Conservation (phyloP, 225 moss, liverwort and hornwort species). For the Ulota crispa region DNA sequence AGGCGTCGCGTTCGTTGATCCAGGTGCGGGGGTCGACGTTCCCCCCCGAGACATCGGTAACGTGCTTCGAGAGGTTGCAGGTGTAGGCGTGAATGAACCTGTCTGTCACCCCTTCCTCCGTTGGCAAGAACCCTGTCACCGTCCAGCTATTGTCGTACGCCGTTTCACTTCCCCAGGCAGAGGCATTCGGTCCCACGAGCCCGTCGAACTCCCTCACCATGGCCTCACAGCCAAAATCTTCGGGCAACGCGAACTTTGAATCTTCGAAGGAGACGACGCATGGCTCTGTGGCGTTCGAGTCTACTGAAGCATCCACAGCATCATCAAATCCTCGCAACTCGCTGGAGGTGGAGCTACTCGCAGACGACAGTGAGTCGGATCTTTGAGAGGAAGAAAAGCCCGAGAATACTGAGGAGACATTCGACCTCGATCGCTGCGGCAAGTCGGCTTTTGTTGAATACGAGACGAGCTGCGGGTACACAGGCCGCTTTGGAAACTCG, state of each 20-base stretch:
- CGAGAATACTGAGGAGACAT: neutral
- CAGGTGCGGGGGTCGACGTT: slow-evolving; percentile 41
- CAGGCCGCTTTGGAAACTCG: slow-evolving; percentile 40
- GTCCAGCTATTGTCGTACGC: slow-evolving; percentile 46
- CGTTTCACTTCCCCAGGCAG: neutral
- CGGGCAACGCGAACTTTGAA: slow-evolving; percentile 22
- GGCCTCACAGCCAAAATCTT: slow-evolving; percentile 24
- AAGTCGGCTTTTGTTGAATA: slow-evolving; percentile 37
- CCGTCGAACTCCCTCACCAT: slow-evolving; percentile 31
- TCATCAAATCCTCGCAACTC: slow-evolving; percentile 10
- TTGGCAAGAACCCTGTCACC: slow-evolving; percentile 13
- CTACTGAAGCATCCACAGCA: slow-evolving; percentile 13
- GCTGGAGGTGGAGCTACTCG: slow-evolving; percentile 20
- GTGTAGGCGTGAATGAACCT: slow-evolving; percentile 42
- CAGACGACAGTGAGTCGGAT: slow-evolving; percentile 29
- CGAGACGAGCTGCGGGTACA: slow-evolving; percentile 36
- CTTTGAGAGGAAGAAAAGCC: neutral
- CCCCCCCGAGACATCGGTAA: slow-evolving; percentile 27
- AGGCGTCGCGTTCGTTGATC: slow-evolving; percentile 27
- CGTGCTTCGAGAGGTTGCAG: slow-evolving; percentile 40
- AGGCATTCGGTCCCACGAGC: slow-evolving; percentile 15
- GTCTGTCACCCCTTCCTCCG: slow-evolving; percentile 41
- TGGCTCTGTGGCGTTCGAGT: slow-evolving; percentile 12
- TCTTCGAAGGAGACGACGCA: neutral
- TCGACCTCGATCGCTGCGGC: slow-evolving; percentile 30